phyloP scores from a whole-genome alignment of 495 filamentous ascomycete species.

The Durotheca rogersii region DNA sequence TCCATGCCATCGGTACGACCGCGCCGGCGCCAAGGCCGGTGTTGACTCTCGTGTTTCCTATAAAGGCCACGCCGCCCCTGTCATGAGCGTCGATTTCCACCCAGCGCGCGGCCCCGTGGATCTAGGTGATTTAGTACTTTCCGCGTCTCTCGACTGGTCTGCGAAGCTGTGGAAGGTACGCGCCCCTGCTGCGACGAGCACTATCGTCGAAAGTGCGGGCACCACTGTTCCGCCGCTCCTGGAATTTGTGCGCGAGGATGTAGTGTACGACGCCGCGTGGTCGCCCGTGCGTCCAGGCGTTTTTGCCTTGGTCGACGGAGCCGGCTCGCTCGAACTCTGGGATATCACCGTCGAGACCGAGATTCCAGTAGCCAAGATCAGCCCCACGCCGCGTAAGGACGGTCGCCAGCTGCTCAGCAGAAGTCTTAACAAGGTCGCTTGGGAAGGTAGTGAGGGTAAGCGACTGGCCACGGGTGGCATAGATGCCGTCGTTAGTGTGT shows the following conservation, averaged over 20 bases:
- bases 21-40: slow-evolving; percentile 93
- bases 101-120: slow-evolving; percentile 87
- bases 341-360: slow-evolving; percentile 90
- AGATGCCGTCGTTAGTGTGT: slow-evolving; percentile 85
- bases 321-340: slow-evolving; percentile 92
- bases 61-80: slow-evolving; percentile 83
- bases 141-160: slow-evolving; percentile 87
- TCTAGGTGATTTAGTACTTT: slow-evolving; percentile 90
- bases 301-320: slow-evolving; percentile 90
- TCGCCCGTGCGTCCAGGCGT: slow-evolving; percentile 88
- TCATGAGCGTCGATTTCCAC: slow-evolving; percentile 96
- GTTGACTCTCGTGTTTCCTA: slow-evolving; percentile 85
- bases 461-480: slow-evolving; percentile 84
- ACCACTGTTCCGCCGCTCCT: slow-evolving; percentile 68
- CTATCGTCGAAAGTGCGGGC: slow-evolving; percentile 51
- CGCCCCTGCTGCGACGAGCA: slow-evolving; percentile 66
- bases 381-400: slow-evolving; percentile 62
- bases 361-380: slow-evolving; percentile 76
- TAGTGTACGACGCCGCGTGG: slow-evolving; percentile 95
- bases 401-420: slow-evolving; percentile 63
- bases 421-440: slow-evolving; percentile 88
- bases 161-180: slow-evolving; percentile 95
- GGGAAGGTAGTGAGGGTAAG: slow-evolving; percentile 87
- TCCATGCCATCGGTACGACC: slow-evolving; percentile 94
- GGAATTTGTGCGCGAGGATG: slow-evolving; percentile 87